phyloP scores from a whole-genome alignment of 108 stramenopile genomes.

The Parietichytrium sp. region DNA sequence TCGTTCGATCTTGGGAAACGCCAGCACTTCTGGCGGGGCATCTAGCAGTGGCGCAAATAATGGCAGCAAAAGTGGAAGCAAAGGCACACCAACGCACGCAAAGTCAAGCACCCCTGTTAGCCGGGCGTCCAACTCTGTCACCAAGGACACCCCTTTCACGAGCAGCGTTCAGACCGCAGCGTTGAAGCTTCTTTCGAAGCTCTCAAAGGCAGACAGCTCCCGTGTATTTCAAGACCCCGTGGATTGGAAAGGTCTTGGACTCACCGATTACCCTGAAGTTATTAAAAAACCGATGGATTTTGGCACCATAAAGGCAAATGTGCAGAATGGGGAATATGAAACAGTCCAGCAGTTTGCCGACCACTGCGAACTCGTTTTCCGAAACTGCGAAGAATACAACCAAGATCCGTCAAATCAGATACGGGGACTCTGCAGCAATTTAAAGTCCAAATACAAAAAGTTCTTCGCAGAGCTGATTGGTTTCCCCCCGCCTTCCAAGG shows the following conservation, averaged over 20 bases:
- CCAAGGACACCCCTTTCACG: neutral
- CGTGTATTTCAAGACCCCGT: conserved; percentile 60
- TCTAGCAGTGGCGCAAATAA: no score
- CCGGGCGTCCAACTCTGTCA: no score
- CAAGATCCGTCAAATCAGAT: no score
- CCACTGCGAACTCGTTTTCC: conserved; percentile 61
- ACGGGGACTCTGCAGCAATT: no score
- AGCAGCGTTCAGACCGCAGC: neutral
- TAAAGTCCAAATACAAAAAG: no score
- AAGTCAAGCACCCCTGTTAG: neutral
- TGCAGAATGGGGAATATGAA: conserved; percentile 46
- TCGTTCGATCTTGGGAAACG: neutral
- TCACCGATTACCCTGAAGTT: conserved; percentile 60
- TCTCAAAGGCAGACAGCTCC: neutral
- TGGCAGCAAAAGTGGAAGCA: no score
- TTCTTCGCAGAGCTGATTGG: no score
- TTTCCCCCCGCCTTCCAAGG: no score
- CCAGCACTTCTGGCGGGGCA: neutral
- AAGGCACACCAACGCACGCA: neutral
- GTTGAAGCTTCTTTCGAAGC: neutral
- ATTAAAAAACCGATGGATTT: conserved; percentile 69
- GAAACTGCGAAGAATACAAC: conserved; percentile 85
- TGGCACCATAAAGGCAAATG: conserved; percentile 50
- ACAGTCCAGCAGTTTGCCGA: conserved; percentile 46
- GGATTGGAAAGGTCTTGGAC: conserved; percentile 45